Base-by-base conservation (phyloP, 2,329 filamentous ascomycete species). In the Trichophyton rubrum region DNA sequence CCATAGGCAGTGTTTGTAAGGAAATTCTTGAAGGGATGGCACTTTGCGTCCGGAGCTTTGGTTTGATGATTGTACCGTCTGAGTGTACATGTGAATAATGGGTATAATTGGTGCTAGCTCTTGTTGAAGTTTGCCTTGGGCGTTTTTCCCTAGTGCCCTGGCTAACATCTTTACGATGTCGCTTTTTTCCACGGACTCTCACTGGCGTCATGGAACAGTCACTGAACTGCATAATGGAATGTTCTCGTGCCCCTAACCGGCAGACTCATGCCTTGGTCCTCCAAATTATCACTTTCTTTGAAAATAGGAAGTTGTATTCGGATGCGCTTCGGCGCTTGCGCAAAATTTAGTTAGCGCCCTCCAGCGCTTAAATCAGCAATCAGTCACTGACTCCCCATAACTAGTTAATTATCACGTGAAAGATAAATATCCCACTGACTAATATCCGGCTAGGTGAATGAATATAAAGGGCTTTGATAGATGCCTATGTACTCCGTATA, bases 1-100 rank as follows among this genome's bases (percentile, higher is more conserved):
- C 80, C 2, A 73, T 67, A 0, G 80, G 80, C 0, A 82, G 70
- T 3, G 64, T 61, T 65, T 82, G 79, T 11, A 82, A 20, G 15
- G 57, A 49, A 43, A 15, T 38, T 9, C 51, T n/a, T n/a, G 5
- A 24, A 6, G 3, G 2, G 17, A 1, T 15, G 6, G 17, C 33
- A 24, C 3, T 11, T 3, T 24, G 27, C 17, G 22, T 27, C 17
- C 22, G 7, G 17, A 15, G 15, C 3, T 24, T 17, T 8, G 2
- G 33, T 6, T 57, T 57, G 5, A 7, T 15, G 11, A 20, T 9
- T 8, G 17, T 20, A 24, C 7, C 17, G 3, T 24, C 22, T 17
- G 40, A 17, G 43, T 7, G 43, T 24, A 24, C 11, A 47, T 7
- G 41, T n/a, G 22, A 11, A 24, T 17, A 3, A 17, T 11, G 2